Percentiles rank a stretch among this genome's conserved stretches.
Evolutionary conservation across 768 basidiomycete genomes (phyloP).

Genomic region (Phanerochaete carnosa): DNA sequence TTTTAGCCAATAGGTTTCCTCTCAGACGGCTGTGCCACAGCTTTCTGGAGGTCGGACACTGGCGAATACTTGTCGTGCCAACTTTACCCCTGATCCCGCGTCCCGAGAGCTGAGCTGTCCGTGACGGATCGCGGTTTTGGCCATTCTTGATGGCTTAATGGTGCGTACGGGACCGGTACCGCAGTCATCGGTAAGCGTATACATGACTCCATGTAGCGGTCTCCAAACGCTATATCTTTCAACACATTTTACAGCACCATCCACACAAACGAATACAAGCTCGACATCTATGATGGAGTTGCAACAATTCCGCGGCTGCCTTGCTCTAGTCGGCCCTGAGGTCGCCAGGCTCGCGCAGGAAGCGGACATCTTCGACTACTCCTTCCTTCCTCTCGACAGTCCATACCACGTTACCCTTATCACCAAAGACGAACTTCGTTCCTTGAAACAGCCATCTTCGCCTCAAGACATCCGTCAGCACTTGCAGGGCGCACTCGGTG

Average conservation of each 20-base stretch:
- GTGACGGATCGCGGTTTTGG: no score
- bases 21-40: no score
- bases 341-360: conserved; percentile 7
- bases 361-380: neutral
- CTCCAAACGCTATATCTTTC: no score
- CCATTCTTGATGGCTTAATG: no score
- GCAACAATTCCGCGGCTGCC: conserved; percentile 8
- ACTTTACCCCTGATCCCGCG: no score
- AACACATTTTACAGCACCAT: neutral
- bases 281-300: neutral
- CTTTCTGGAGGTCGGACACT: no score
- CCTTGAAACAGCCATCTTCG: neutral
- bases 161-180: no score
- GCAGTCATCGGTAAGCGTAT: no score
- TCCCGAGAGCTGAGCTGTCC: no score
- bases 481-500: neutral
- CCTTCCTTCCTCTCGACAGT: conserved; percentile 1
- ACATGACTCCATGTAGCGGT: no score
- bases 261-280: neutral
- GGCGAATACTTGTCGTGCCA: no score
- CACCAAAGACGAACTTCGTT: conserved; percentile 37
- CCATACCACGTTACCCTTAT: conserved; percentile 40
- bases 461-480: conserved; percentile 13
- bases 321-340: conserved; percentile 7
- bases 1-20: no score